Evolutionary conservation across 768 basidiomycete genomes (phyloP).

Genomic region (Asterophora parasitica): DNA sequence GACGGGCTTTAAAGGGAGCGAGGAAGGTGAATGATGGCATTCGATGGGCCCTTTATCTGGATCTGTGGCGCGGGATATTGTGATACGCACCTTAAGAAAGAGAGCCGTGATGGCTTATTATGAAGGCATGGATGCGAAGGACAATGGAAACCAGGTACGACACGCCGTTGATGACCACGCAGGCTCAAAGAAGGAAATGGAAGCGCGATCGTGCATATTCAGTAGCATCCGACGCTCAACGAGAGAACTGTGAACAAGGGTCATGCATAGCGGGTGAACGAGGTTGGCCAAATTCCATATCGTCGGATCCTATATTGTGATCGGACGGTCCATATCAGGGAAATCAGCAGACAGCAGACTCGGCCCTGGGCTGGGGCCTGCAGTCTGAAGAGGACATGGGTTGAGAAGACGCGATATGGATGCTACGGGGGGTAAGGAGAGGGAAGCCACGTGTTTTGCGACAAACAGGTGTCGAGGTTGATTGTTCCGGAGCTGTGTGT

Average conservation of each 20-base stretch:
- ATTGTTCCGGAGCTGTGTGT: neutral
- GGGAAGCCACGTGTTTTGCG: slow-evolving; percentile 12
- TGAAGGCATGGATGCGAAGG: slow-evolving; percentile 25
- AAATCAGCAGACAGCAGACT: slow-evolving; percentile 20
- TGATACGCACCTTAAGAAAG: slow-evolving; percentile 22
- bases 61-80: slow-evolving; percentile 25
- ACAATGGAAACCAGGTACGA: slow-evolving; percentile 34
- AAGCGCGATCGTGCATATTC: slow-evolving; percentile 4
- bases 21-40: slow-evolving; percentile 16
- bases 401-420: neutral
- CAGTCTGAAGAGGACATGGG: neutral
- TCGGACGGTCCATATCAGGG: slow-evolving; percentile 18
- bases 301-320: slow-evolving; percentile 10
- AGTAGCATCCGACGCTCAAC: slow-evolving; percentile 1
- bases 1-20: slow-evolving; percentile 16
- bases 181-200: slow-evolving; percentile 6
- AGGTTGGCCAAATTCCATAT: slow-evolving; percentile 13
- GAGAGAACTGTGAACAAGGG: slow-evolving; percentile 14
- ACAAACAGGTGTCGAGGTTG: slow-evolving; percentile 5
- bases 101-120: slow-evolving; percentile 13
- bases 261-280: slow-evolving; percentile 7
- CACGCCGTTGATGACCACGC: slow-evolving; percentile 17
- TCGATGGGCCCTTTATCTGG: slow-evolving; percentile 20
- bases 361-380: neutral
- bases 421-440: slow-evolving; percentile 1